Conservation (phyloP, 139 green algal species). For the Chlamydomonas incerta region DNA sequence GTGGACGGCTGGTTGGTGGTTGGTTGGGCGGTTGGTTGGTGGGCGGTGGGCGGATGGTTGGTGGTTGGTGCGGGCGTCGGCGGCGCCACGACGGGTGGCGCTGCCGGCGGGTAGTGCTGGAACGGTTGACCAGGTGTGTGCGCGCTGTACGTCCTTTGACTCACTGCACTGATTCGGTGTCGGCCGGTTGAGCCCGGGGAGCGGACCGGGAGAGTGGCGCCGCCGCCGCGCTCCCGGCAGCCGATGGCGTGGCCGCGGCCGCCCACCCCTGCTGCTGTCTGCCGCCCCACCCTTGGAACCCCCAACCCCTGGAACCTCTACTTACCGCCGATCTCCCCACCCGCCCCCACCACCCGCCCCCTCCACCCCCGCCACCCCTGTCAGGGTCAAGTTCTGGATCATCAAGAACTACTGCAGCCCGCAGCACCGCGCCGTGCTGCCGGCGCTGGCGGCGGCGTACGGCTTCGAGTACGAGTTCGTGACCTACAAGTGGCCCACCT, state of each 20-base stretch:
- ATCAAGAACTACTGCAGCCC: slow-evolving; percentile 99
- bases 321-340: background rate
- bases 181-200: too few relatives aligned
- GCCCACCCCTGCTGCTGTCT: background rate
- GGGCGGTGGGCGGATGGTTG: too few relatives aligned
- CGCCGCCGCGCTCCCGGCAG: too few relatives aligned
- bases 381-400: slow-evolving; percentile 98
- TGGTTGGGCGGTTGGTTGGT: too few relatives aligned
- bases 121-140: too few relatives aligned
- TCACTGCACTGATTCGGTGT: too few relatives aligned
- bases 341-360: background rate
- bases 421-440: slow-evolving; percentile 84
- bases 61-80: too few relatives aligned
- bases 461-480: slow-evolving; percentile 97
- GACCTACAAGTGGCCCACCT: slow-evolving; percentile 99
- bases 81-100: too few relatives aligned
- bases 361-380: background rate
- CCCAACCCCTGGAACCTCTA: background rate
- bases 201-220: too few relatives aligned
- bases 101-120: too few relatives aligned
- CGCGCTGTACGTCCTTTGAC: too few relatives aligned
- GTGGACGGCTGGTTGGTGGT: background rate
- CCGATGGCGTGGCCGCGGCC: too few relatives aligned
- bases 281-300: background rate
- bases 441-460: slow-evolving; percentile 88